Evolutionary conservation across 108 stramenopile genomes (phyloP), one percentile per base, ranked within the genome.

Genomic region (Conticribra weissflogii): DNA sequence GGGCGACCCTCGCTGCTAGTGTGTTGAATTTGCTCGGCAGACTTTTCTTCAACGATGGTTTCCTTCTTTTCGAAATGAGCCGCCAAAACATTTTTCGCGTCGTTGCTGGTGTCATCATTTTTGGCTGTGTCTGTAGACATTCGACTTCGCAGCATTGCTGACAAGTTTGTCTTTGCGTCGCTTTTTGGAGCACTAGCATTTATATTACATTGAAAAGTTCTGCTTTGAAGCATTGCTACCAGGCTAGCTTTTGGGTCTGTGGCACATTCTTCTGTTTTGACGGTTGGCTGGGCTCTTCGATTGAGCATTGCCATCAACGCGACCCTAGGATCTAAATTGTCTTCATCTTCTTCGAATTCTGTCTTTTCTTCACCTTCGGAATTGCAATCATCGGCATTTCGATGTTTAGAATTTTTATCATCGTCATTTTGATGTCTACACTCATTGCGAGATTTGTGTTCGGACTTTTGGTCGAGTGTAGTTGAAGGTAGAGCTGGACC

Each of bases 251-350:
- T 53, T 14, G 36, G 36, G 36, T 41, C 36, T 9, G 12, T 5
- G 8, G 5, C 36, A 41, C 36, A 9, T 41, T 41, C 36, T 41
- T 5, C 8, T 12, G 5, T 12, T 41, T 41, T 5, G 5, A 9
- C 12, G 5, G 5, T 41, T 41, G 36, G 36, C 36, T 41, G 50
- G 5, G 50, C 18, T 50, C 86, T 71, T 63, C 86, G 85, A 44
- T 84, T 86, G 19, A 91, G 49, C 45, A 83, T 57, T 17, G 87
- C 86, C 81, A 82, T 70, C n/a, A 85, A 56, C 24, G 82, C 80
- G n/a, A 85, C 85, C 36, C 76, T 63, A 46, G 76, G 76, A 54
- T 78, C 76, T 33, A 31, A 28, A 17, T 29, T 14, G 1, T 15
- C 3, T 58, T n/a, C n/a, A n/a, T 66, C 72, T 19, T 52, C 33